Conservation (phyloP, 2,329 filamentous ascomycete species). For the Penicillium sp. region DNA sequence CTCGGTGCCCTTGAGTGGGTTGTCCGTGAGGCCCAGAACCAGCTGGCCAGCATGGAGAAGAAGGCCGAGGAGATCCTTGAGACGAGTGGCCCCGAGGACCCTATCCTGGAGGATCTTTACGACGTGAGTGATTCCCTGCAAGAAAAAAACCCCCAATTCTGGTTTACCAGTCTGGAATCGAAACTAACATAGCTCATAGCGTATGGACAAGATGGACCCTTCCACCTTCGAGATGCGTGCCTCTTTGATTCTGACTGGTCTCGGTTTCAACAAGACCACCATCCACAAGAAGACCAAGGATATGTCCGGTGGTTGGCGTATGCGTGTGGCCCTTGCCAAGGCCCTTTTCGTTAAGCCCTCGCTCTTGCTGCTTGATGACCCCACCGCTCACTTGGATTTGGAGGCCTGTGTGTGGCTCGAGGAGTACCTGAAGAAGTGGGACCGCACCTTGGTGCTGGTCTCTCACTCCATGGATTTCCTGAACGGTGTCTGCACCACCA, state of each 20-base stretch:
- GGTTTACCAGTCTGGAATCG: no score
- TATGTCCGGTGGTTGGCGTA: constrained; percentile 99
- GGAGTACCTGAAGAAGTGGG: constrained; percentile 99
- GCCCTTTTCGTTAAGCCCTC: constrained; percentile 98
- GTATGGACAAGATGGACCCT: constrained; percentile 98
- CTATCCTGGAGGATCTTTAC: constrained; percentile 88
- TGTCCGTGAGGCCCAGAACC: constrained; percentile 86
- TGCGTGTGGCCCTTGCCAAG: constrained; percentile 97
- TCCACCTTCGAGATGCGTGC: constrained; percentile 95
- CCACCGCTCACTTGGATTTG: constrained; percentile 97
- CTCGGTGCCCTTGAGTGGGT: constrained; percentile 96
- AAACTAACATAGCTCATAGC: constrained; percentile 53
- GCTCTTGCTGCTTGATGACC: constrained; percentile 92
- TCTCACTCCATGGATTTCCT: constrained; percentile 99
- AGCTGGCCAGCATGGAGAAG: constrained; percentile 86
- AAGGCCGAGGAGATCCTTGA: constrained; percentile 88
- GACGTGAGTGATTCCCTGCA: constrained; percentile 63
- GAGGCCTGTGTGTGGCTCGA: constrained; percentile 99
- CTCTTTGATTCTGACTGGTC: constrained; percentile 94
- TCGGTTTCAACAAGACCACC: constrained; percentile 97
- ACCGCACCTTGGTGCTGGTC: constrained; percentile 91
- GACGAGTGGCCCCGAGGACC: constrained; percentile 86
- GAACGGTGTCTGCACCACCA: constrained; percentile 96
- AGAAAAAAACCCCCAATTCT: background rate
- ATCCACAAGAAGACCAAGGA: constrained; percentile 99